Evolutionary conservation across 495 filamentous ascomycete species (phyloP), one percentile per base, ranked within the genome.

Genomic region (Glarea lozoyensis): DNA sequence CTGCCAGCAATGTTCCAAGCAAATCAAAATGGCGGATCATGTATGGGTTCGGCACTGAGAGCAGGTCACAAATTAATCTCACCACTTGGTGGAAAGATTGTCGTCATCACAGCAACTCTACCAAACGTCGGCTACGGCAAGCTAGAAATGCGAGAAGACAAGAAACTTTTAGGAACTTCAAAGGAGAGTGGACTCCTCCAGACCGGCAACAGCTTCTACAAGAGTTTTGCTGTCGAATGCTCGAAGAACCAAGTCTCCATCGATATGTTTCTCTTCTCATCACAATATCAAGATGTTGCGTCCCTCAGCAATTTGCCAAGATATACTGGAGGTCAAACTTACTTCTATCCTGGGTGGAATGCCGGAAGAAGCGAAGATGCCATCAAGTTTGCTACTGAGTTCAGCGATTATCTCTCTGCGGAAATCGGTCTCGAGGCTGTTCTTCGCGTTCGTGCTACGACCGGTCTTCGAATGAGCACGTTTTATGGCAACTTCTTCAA

Each of bases 401-500:
- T 97, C 59, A 94, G 88, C 53, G 90, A 96, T 48, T 94, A 89
- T 56, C 70, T 98, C 18, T 95, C 88, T 3, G 80, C 88, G 1
- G 92, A 98, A 58, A 96, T 98, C 55, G 93, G 89, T 0, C 69
- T 98, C 36, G 92, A 98, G 64, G 92, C 92, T 27, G 92, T 98
- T 36, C 82, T 98, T 40, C 83, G 92, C 48, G 93, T 98, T 4
- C 77, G 92, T 48, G 90, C 90, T 18, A 96, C 93, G 9, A 96
- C 90, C 10, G 92, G 92, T 35, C 67, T 98, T 37, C 81, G 92
- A 23, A 97, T 97, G 87, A 93, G 75, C 67, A 86, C 89, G 0
- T 98, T 98, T 69, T 98, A 97, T 63, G 92, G 92, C 48, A 98
- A 98, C 64, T 98, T 98, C 66, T 98, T 98, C 74, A 98, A 97